These are phyloP conservation scores for Epichloe hybrida DNA, from an alignment of 2,329 filamentous ascomycete genomes.

Conservation along the genomic window DNA sequence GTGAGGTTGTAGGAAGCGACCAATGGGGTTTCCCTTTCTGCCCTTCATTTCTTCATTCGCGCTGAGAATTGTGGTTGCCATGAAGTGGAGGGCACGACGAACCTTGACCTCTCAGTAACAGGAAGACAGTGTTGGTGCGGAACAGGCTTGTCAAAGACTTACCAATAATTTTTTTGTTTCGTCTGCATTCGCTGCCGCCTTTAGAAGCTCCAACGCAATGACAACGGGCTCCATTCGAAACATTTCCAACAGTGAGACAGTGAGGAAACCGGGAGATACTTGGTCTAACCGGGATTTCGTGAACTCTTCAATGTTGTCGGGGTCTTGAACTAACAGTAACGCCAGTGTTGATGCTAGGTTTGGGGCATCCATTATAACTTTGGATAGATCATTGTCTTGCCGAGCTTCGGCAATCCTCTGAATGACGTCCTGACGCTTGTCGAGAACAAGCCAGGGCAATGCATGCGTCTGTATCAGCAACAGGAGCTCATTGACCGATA, in stretches of 20 bases:
- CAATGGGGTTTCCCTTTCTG: slow-evolving; percentile 45
- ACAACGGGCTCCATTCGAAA: slow-evolving; percentile 62
- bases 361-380: slow-evolving; percentile 37
- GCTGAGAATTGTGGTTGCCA: slow-evolving; percentile 28
- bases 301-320: slow-evolving; percentile 44
- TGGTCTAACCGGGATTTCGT: slow-evolving; percentile 55
- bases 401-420: slow-evolving; percentile 68
- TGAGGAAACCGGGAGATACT: slow-evolving; percentile 57
- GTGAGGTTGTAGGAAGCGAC: slow-evolving; percentile 67
- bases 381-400: slow-evolving; percentile 50
- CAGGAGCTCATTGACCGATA: slow-evolving; percentile 62
- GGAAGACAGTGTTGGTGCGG: neutral
- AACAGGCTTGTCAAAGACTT: slow-evolving; percentile 17
- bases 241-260: slow-evolving; percentile 51
- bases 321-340: slow-evolving; percentile 44
- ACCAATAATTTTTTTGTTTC: slow-evolving; percentile 44
- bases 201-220: slow-evolving; percentile 70
- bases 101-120: slow-evolving; percentile 22
- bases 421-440: slow-evolving; percentile 64
- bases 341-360: slow-evolving; percentile 48
- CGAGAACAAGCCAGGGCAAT: slow-evolving; percentile 73
- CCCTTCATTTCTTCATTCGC: slow-evolving; percentile 28
- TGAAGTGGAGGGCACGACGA: slow-evolving; percentile 31
- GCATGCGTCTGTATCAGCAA: slow-evolving; percentile 66
- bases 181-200: slow-evolving; percentile 57